Percentiles rank a stretch among this genome's conserved stretches.
Evolutionary conservation across 176 grass and related monocot species (phyloP).

Genomic region (Musa acuminata): DNA sequence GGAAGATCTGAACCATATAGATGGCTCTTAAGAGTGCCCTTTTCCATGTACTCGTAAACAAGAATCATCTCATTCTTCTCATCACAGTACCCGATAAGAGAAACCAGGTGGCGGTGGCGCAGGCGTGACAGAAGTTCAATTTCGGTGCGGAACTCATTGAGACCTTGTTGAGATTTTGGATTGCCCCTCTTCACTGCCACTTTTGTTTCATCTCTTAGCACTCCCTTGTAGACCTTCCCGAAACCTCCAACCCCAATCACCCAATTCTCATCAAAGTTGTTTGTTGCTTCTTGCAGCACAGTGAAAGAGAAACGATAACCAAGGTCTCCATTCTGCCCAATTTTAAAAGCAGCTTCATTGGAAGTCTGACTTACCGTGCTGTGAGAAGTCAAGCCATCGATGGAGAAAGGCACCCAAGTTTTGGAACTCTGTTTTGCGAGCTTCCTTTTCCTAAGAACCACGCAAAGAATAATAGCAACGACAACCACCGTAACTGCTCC

Average conservation of each 20-base stretch:
- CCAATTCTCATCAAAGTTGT: slow-evolving; percentile 15
- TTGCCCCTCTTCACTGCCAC: slow-evolving; percentile 20
- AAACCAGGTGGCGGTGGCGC: slow-evolving; percentile 18
- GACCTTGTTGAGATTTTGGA: slow-evolving; percentile 15
- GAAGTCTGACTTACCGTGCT: slow-evolving; percentile 1
- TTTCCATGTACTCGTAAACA: slow-evolving; percentile 20
- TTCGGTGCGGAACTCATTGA: slow-evolving; percentile 16
- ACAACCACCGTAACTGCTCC: neutral
- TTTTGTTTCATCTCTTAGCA: slow-evolving; percentile 16
- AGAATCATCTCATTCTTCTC: slow-evolving; percentile 22
- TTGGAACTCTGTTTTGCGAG: slow-evolving; percentile 8
- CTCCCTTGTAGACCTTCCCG: slow-evolving; percentile 18
- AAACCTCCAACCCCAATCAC: slow-evolving; percentile 18
- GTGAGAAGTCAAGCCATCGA: neutral
- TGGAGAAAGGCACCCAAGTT: slow-evolving; percentile 11
- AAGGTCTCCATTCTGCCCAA: slow-evolving; percentile 8
- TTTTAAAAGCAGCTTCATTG: neutral
- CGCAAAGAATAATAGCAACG: neutral
- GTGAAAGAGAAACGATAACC: slow-evolving; percentile 9
- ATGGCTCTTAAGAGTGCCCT: slow-evolving; percentile 21
- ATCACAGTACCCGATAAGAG: slow-evolving; percentile 21
- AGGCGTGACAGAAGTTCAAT: slow-evolving; percentile 14
- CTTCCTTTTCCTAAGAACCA: slow-evolving; percentile 1
- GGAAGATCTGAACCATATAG: slow-evolving; percentile 6
- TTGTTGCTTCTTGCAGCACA: slow-evolving; percentile 11